A percentile compares a stretch with the other conserved stretches of the same genome.
Evolutionary conservation across 345 rosid genomes (phyloP).

Genomic region (Alliaria petiolata): DNA sequence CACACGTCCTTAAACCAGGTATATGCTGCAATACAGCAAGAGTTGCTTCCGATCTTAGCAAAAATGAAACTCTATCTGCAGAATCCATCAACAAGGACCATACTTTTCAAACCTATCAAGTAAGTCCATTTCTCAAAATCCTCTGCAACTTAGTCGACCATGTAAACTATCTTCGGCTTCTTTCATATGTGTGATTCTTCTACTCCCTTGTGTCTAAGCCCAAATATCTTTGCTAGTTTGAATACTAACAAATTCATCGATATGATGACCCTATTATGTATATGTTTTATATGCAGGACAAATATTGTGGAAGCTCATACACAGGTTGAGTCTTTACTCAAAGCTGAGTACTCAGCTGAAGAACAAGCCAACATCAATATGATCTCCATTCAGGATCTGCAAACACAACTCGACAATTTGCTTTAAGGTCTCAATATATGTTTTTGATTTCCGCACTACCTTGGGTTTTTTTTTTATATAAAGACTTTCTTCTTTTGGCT

Average conservation of each 20-base stretch:
- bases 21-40: constrained; percentile 62
- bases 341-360: constrained; percentile 67
- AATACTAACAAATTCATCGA: background rate
- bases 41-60: constrained; percentile 61
- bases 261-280: background rate
- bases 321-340: constrained; percentile 68
- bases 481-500: background rate
- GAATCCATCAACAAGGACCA: constrained; percentile 75
- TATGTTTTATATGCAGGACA: constrained; percentile 52
- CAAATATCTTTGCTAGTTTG: constrained; percentile 11
- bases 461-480: background rate
- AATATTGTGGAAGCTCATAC: constrained; percentile 92
- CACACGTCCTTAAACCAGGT: constrained; percentile 47
- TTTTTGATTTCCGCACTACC: background rate
- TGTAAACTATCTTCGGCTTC: background rate
- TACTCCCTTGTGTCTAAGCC: background rate
- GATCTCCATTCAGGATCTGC: constrained; percentile 59
- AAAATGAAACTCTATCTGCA: constrained; percentile 94
- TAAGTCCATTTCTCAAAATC: constrained; percentile 33
- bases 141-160: background rate
- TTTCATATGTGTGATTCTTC: background rate
- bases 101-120: constrained; percentile 95
- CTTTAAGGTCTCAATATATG: constrained; percentile 32
- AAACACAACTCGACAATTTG: constrained; percentile 71
- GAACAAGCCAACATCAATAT: constrained; percentile 65